Conservation (phyloP, 306 rosid species). For the Spatholobus suberectus region DNA sequence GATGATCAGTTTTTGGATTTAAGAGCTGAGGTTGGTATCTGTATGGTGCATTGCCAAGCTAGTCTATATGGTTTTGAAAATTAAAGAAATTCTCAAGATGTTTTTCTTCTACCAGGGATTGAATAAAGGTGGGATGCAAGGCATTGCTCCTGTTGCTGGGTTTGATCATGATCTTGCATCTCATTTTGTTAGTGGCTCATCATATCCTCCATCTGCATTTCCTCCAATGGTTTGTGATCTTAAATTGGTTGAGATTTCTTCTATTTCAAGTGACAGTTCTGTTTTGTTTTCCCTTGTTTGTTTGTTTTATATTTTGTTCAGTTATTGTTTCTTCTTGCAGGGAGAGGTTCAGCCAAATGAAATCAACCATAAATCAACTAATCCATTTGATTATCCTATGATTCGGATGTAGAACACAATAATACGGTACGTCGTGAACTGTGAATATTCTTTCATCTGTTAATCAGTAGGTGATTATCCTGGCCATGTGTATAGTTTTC, state of each 20-base stretch:
- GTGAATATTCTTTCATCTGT: neutral
- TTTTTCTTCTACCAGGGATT: conserved; percentile 49
- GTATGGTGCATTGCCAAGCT: conserved; percentile 15
- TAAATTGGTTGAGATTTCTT: conserved; percentile 38
- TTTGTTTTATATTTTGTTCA: neutral
- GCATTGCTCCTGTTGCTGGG: conserved; percentile 36
- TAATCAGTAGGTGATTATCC: neutral
- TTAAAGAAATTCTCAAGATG: conserved; percentile 13
- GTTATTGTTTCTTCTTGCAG: conserved; percentile 48
- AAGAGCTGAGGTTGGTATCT: conserved; percentile 61
- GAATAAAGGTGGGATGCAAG: conserved; percentile 41
- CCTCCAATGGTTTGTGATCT: conserved; percentile 55
- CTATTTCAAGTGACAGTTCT: conserved; percentile 14
- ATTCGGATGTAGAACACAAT: conserved; percentile 60
- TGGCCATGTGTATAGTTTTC: neutral
- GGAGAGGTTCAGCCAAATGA: conserved; percentile 52
- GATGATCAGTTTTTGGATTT: conserved; percentile 50
- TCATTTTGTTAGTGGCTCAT: conserved; percentile 44
- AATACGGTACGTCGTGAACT: conserved; percentile 56
- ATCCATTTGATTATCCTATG: conserved; percentile 74
- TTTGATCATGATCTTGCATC: conserved; percentile 35
- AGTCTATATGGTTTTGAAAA: neutral
- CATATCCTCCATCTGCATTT: conserved; percentile 40
- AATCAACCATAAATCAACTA: conserved; percentile 54
- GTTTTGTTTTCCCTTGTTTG: conserved; percentile 1